These are phyloP conservation scores for Zymoseptoria tritici DNA, from an alignment of 2,329 filamentous ascomycete species.

Conservation along the genomic window DNA sequence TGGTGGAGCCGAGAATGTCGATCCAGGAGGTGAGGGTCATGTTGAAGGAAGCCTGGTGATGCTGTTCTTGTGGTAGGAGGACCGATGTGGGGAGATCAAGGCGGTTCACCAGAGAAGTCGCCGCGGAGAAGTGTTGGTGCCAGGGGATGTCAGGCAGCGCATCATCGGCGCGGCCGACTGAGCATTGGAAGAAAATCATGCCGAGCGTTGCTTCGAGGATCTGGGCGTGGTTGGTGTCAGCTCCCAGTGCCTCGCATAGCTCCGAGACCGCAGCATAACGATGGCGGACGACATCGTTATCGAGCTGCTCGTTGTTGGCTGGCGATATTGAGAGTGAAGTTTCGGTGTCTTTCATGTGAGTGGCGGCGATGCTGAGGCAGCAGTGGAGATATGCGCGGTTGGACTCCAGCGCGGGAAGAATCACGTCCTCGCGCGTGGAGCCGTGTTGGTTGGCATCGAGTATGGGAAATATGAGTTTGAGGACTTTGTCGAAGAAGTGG, in stretches of 20 bases:
- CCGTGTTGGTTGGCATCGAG: constrained; percentile 85
- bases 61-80: constrained; percentile 32
- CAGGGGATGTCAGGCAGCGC: constrained; percentile 85
- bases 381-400: constrained; percentile 95
- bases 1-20: constrained; percentile 90
- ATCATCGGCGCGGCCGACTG: constrained; percentile 79
- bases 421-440: constrained; percentile 69
- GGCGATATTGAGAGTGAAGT: constrained; percentile 26
- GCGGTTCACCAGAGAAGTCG: constrained; percentile 74
- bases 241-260: constrained; percentile 72
- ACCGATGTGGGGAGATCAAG: constrained; percentile 69
- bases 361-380: constrained; percentile 85
- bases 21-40: constrained; percentile 95
- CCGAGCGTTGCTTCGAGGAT: constrained; percentile 88
- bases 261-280: constrained; percentile 80
- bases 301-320: constrained; percentile 64
- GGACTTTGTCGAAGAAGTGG: constrained; percentile 82
- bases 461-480: constrained; percentile 85
- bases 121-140: constrained; percentile 95
- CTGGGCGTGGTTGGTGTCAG: constrained; percentile 74
- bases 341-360: constrained; percentile 78
- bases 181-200: constrained; percentile 94
- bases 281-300: constrained; percentile 87
- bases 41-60: constrained; percentile 72
- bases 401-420: constrained; percentile 78